Conservation (phyloP, 345 rosid species). For the Salix arbutifolia region DNA sequence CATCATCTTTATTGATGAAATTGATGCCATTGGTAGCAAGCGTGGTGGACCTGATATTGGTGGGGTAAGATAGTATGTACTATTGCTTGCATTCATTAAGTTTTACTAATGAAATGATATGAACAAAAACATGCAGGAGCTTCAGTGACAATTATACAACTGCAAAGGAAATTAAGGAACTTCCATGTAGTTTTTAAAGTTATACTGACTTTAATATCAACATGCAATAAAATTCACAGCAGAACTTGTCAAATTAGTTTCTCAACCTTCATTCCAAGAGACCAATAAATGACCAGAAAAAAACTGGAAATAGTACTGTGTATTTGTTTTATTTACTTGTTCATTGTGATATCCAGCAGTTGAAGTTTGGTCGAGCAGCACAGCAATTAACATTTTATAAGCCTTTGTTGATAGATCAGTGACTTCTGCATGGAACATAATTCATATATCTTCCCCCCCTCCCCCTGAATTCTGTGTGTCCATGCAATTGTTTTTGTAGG, state of each 20-base stretch:
- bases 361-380: too few relatives aligned
- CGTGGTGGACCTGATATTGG: constrained; percentile 98
- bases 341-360: too few relatives aligned
- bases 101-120: background rate
- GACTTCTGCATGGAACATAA: background rate
- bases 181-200: background rate
- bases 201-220: background rate
- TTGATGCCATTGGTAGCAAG: constrained; percentile 97
- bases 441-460: too few relatives aligned
- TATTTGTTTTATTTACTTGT: too few relatives aligned
- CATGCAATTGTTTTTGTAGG: constrained; percentile 41
- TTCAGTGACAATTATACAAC: background rate
- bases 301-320: too few relatives aligned
- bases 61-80: constrained; percentile 56
- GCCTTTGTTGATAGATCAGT: too few relatives aligned
- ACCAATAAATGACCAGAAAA: too few relatives aligned
- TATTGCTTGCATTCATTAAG: background rate
- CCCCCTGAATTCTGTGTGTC: background rate
- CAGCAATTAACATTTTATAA: too few relatives aligned
- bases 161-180: background rate
- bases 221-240: background rate
- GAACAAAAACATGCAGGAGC: background rate
- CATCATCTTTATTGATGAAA: constrained; percentile 92
- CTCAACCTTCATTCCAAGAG: too few relatives aligned
- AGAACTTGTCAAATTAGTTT: background rate